These are phyloP conservation scores for Hyphodiscus hymeniophilus DNA, from an alignment of 495 filamentous ascomycete species.

Conservation along the genomic window DNA sequence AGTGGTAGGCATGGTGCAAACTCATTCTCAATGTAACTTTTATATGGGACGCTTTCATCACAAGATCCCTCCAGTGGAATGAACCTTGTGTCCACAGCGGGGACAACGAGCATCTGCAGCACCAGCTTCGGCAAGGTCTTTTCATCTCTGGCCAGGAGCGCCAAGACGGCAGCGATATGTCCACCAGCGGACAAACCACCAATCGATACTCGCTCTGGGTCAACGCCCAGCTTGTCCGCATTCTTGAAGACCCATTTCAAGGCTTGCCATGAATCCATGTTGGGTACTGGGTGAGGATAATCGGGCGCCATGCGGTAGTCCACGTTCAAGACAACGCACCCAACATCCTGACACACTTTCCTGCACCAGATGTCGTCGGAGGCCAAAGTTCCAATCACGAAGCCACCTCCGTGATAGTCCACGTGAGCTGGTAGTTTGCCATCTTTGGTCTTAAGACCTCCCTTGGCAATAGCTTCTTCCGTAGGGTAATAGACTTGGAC, in stretches of 20 bases:
- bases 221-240: conserved; percentile 30
- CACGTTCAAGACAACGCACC: conserved; percentile 40
- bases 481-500: conserved; percentile 29
- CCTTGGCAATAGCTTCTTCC: conserved; percentile 20
- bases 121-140: conserved; percentile 29
- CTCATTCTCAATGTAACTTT: conserved; percentile 28
- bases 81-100: conserved; percentile 37
- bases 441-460: conserved; percentile 20
- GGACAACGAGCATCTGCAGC: conserved; percentile 42
- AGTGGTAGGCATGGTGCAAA: conserved; percentile 31
- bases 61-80: conserved; percentile 28
- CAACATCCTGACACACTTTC: conserved; percentile 38
- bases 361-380: conserved; percentile 53
- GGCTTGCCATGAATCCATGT: conserved; percentile 32
- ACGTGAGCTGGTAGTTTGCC: conserved; percentile 42
- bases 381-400: conserved; percentile 51
- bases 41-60: conserved; percentile 26
- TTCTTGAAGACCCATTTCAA: conserved; percentile 34
- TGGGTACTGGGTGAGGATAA: conserved; percentile 26
- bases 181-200: conserved; percentile 31
- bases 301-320: conserved; percentile 35
- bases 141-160: conserved; percentile 34
- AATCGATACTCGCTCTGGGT: conserved; percentile 26
- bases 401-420: conserved; percentile 61
- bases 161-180: conserved; percentile 32